These are phyloP conservation scores for Sarocladiaceae sp. DNA, from an alignment of 2,329 filamentous ascomycete species.

Conservation along the genomic window DNA sequence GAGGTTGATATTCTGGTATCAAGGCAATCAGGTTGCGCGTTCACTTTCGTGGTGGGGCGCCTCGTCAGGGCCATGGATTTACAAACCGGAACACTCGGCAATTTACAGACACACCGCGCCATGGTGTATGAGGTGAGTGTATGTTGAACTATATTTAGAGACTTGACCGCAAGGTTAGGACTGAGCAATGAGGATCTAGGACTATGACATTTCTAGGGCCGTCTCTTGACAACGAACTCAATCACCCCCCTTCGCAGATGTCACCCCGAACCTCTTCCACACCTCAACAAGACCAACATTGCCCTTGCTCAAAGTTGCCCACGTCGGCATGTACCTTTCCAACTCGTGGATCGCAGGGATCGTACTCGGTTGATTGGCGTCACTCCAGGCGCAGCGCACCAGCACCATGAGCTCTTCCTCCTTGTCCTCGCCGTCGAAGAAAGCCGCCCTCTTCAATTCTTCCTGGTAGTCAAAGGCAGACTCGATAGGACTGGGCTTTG, in stretches of 20 bases:
- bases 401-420: constrained; percentile 49
- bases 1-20: no score
- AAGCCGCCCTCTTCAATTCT: constrained; percentile 19
- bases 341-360: constrained; percentile 86
- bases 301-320: constrained; percentile 74
- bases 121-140: no score
- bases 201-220: no score
- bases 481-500: neutral
- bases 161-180: no score
- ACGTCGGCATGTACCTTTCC: constrained; percentile 69
- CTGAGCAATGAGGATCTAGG: no score
- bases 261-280: constrained; percentile 61
- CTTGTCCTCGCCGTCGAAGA: constrained; percentile 15
- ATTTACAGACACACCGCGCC: no score
- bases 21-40: no score
- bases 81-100: no score
- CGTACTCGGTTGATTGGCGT: constrained; percentile 65
- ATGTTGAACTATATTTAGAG: no score
- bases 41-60: no score
- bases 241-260: constrained; percentile 21
- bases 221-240: no score
- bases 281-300: constrained; percentile 79
- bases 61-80: no score
- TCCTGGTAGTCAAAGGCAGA: constrained; percentile 5
- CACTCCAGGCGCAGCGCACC: constrained; percentile 81